Conservation (phyloP, 129 eudicot species). For the Flaveria bidentis region DNA sequence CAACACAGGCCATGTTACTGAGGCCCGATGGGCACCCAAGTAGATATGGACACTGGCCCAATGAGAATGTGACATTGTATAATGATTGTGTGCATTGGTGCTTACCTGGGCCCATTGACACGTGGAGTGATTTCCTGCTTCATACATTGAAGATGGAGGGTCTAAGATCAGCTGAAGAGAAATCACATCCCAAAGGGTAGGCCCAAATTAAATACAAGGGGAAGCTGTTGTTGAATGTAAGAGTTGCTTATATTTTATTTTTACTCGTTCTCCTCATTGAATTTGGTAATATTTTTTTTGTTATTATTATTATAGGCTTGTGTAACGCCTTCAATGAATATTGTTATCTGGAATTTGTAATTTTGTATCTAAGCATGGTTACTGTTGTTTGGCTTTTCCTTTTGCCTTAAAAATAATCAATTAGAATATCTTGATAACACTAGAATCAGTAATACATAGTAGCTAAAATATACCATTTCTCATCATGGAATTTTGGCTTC, state of each 20-base stretch:
- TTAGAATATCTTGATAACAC: too few species aligned
- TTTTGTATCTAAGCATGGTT: neutral
- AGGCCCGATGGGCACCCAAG: conserved; percentile 99
- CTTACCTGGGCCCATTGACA: conserved; percentile 89
- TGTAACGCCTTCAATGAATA: conserved; percentile 25
- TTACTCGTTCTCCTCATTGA: conserved; percentile 20
- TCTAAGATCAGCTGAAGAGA: conserved; percentile 45
- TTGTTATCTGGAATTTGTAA: conserved; percentile 23
- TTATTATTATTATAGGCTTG: conserved; percentile 16
- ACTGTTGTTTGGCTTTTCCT: neutral
- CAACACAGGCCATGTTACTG: conserved; percentile 63
- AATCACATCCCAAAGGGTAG: conserved; percentile 34
- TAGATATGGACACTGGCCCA: conserved; percentile 81
- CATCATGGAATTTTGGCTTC: neutral
- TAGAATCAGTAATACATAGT: too few species aligned
- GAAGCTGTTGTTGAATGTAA: conserved; percentile 24
- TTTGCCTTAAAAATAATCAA: neutral
- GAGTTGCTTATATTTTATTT: conserved; percentile 16
- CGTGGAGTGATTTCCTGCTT: conserved; percentile 78
- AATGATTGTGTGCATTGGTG: conserved; percentile 95
- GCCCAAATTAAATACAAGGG: neutral
- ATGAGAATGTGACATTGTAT: conserved; percentile 55
- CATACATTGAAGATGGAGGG: conserved; percentile 76
- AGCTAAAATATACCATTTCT: neutral
- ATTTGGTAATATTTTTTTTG: conserved; percentile 19